Base-by-base conservation (phyloP, 176 grass and related monocot genomes). In the Pontederia paniculata region DNA sequence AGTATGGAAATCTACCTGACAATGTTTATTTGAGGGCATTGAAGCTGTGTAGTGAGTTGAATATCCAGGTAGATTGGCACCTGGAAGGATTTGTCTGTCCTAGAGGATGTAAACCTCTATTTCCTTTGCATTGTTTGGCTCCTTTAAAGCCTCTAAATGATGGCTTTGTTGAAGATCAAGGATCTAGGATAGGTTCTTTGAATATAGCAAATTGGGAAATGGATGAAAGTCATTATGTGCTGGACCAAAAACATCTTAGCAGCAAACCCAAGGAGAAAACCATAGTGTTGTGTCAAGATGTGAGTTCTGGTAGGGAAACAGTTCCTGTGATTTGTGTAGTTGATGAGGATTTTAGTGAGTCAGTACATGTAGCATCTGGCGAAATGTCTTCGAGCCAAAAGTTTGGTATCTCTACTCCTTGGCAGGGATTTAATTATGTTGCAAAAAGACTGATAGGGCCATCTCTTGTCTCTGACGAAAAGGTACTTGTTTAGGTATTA, bases 41-140 rank as follows among this genome's bases (percentile, higher is more conserved):
- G 68, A 98, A 91, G 58, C 69, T 98, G 70, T 98, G 80, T 76
- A 91, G 87, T 74, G 94, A 98, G 51, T 65, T 81, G 66, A 83
- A 88, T 74, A 85, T 86, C 17, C 75, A 73, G 77, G 84, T 91
- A 63, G 73, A 79, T 68, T 98, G 94, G 94, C 83, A 91, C 78
- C 77, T 70, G 77, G 87, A 91, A 63, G 94, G 77, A 42, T 98
- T 82, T 48, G 22, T 84, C 45, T 98, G 94, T 60, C 83, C 86
- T 55, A 84, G 73, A 60, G 94, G 87, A 66, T 98, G 94, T 74
- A 77, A 77, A 62, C 66, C 80, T 70, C 70, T 19, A 59, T 56
- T 2, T 28, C 64, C 59, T 72, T 58, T 20, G 67, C 54, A 76
- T 69, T 64, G 48, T 73, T 75, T 88, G 67, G 60, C 48, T 53